Conservation (phyloP, 352 stramenopile species). For the Pythium aristosporum region DNA sequence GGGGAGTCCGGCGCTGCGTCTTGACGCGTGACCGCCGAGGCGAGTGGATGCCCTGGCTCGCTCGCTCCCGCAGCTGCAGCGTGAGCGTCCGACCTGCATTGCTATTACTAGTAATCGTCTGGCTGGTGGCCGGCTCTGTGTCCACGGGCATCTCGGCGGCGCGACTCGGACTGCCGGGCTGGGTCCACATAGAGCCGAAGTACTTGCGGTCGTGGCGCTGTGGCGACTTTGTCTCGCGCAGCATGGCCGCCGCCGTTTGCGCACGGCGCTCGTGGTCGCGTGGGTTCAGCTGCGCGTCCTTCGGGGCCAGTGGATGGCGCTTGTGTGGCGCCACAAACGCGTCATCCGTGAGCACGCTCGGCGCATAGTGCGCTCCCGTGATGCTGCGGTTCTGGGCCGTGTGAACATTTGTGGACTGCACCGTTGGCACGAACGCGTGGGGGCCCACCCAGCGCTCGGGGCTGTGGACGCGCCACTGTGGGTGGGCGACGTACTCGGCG, state of each 20-base stretch:
- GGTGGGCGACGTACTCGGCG: slow-evolving; percentile 54
- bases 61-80: slow-evolving; percentile 9
- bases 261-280: slow-evolving; percentile 47
- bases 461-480: slow-evolving; percentile 52
- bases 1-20: neutral
- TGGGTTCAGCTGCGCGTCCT: slow-evolving; percentile 15
- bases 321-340: slow-evolving; percentile 35
- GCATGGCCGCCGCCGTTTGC: slow-evolving; percentile 38
- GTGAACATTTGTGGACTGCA: slow-evolving; percentile 41
- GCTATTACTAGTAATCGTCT: no score
- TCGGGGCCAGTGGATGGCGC: slow-evolving; percentile 15
- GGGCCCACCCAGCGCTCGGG: slow-evolving; percentile 56
- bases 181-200: slow-evolving; percentile 63
- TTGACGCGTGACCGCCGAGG: slow-evolving; percentile 1
- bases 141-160: neutral
- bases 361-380: slow-evolving; percentile 32
- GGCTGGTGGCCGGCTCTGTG: no score
- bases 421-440: slow-evolving; percentile 50
- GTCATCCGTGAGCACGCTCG: slow-evolving; percentile 45
- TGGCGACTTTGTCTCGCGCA: slow-evolving; percentile 31
- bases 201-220: slow-evolving; percentile 48
- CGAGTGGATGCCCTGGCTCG: neutral
- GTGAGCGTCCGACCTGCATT: slow-evolving; percentile 17
- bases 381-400: slow-evolving; percentile 53
- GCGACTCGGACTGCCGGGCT: slow-evolving; percentile 21